phyloP scores from a whole-genome alignment of 1,284 basidiomycete species.

The Ganoderma boninense region DNA sequence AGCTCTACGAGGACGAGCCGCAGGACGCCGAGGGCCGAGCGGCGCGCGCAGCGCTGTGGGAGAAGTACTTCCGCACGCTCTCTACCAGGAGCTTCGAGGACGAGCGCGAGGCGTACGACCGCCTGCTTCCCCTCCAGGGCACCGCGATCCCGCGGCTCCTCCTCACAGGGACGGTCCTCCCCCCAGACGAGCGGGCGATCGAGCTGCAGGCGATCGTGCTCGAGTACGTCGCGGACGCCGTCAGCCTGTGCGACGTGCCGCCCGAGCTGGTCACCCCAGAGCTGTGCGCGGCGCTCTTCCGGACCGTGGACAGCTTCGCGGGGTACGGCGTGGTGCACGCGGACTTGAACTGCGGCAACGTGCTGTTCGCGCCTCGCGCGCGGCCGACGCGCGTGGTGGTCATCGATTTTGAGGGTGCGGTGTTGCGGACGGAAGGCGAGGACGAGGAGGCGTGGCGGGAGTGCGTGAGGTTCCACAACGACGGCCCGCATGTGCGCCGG shows the following conservation, averaged over 20 bases:
- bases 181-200: conserved; percentile 14
- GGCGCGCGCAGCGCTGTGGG: too few species aligned
- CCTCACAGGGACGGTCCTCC: conserved; percentile 4
- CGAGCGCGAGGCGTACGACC: conserved; percentile 15
- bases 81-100: too few species aligned
- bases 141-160: conserved; percentile 13
- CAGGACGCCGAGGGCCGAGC: too few species aligned
- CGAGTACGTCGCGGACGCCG: conserved; percentile 24
- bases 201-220: conserved; percentile 13
- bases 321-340: too few species aligned
- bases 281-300: conserved; percentile 12
- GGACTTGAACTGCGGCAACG: neutral
- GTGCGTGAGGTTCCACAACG: neutral
- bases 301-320: too few species aligned
- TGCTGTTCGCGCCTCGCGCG: neutral
- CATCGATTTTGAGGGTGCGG: neutral
- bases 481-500: too few species aligned
- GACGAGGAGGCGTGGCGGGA: neutral
- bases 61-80: too few species aligned
- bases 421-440: neutral
- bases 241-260: conserved; percentile 9
- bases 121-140: conserved; percentile 15
- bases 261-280: neutral
- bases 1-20: too few species aligned
- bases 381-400: neutral